Conservation (phyloP, 208 protist genomes). For the Crithidia acanthocephali region DNA sequence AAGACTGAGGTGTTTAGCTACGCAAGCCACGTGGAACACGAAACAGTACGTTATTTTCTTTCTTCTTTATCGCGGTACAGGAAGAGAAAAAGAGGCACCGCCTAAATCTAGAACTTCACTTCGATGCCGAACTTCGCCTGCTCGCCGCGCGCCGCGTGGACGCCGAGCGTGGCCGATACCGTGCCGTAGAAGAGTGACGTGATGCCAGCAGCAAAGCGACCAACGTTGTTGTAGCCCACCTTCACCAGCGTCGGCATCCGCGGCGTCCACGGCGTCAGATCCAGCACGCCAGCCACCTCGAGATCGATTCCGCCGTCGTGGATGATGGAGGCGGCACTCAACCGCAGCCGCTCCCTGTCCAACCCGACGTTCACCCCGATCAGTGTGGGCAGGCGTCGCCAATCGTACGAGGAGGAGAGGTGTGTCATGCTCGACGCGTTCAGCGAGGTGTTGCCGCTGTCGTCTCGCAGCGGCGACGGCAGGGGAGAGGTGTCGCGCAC, state of each 20-base stretch:
- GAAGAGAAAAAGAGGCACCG: no score
- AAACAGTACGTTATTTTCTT: slow-evolving; percentile 1
- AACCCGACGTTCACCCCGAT: slow-evolving; percentile 56
- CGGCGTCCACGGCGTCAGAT: slow-evolving; percentile 59
- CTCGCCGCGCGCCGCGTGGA: slow-evolving; percentile 53
- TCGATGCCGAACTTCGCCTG: slow-evolving; percentile 74
- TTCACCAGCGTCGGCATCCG: slow-evolving; percentile 65
- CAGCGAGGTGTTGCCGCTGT: slow-evolving; percentile 15
- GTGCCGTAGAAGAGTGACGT: slow-evolving; percentile 66
- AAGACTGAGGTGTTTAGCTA: not conserved
- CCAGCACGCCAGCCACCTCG: slow-evolving; percentile 61
- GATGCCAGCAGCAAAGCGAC: slow-evolving; percentile 60
- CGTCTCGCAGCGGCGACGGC: slow-evolving; percentile 18
- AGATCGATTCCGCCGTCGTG: slow-evolving; percentile 68
- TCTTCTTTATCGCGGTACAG: not conserved
- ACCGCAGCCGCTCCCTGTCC: slow-evolving; percentile 49
- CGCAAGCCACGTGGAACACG: no score
- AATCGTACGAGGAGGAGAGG: slow-evolving; percentile 39
- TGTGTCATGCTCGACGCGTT: slow-evolving; percentile 8
- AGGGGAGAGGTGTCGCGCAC: slow-evolving; percentile 12
- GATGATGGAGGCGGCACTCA: slow-evolving; percentile 76
- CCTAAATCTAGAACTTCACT: slow-evolving; percentile 48
- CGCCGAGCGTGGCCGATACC: slow-evolving; percentile 61
- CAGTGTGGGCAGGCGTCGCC: slow-evolving; percentile 68
- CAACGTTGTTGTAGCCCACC: slow-evolving; percentile 72